Conservation (phyloP, 2,329 filamentous ascomycete genomes). For the Aspergillus unguis region DNA sequence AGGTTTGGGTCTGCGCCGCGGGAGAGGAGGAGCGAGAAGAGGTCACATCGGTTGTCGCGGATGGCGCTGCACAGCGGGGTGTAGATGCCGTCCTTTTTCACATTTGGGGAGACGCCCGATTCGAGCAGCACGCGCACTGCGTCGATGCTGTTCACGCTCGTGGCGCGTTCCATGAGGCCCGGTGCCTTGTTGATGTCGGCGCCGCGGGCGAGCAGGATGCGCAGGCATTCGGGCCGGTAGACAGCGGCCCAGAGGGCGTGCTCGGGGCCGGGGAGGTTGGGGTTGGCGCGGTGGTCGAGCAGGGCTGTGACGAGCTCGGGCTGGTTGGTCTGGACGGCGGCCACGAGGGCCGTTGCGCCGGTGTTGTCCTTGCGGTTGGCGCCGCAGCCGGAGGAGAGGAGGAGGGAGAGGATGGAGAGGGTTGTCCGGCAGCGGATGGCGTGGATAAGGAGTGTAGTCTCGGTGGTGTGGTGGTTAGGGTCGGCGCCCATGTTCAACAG, state of each 20-base stretch:
- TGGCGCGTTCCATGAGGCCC: slow-evolving; percentile 62
- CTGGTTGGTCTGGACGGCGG: slow-evolving; percentile 57
- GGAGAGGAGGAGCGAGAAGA: slow-evolving; percentile 58
- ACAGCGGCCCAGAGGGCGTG: slow-evolving; percentile 66
- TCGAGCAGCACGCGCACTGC: slow-evolving; percentile 57
- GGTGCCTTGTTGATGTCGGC: slow-evolving; percentile 60
- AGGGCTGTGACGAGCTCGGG: slow-evolving; percentile 55
- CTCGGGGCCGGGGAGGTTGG: slow-evolving; percentile 67
- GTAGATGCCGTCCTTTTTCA: slow-evolving; percentile 63
- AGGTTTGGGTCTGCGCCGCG: slow-evolving; percentile 53
- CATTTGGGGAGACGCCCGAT: slow-evolving; percentile 59
- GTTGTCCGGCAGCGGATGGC: slow-evolving; percentile 60
- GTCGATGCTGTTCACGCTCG: slow-evolving; percentile 62
- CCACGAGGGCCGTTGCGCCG: slow-evolving; percentile 62
- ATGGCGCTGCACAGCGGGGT: slow-evolving; percentile 67
- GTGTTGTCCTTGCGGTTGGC: slow-evolving; percentile 59
- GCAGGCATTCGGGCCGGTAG: slow-evolving; percentile 57
- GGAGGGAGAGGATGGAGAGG: slow-evolving; percentile 54
- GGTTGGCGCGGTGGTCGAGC: slow-evolving; percentile 60
- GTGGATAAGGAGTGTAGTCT: slow-evolving; percentile 60
- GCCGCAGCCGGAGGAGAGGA: slow-evolving; percentile 60
- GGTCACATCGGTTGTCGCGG: slow-evolving; percentile 61
- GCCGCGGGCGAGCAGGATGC: slow-evolving; percentile 57
- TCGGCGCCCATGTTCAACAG: slow-evolving; percentile 23
- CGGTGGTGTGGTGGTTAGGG: slow-evolving; percentile 53